Evolutionary conservation across 768 basidiomycete genomes (phyloP).

Genomic region (Panaeolus papilionaceus): DNA sequence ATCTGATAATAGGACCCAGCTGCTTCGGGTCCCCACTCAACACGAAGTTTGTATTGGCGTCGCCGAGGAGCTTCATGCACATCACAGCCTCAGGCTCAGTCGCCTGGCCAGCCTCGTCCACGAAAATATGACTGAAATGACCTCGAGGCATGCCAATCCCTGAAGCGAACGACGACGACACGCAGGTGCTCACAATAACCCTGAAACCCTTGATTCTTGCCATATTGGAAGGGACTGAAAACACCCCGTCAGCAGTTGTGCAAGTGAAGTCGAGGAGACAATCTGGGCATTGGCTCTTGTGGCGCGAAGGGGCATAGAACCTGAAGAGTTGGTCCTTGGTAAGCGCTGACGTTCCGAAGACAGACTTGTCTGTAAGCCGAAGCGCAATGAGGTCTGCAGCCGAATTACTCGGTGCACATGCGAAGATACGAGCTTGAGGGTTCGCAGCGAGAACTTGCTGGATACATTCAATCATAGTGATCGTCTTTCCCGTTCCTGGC

Average conservation of each 20-base stretch:
- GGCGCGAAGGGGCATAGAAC: slow-evolving; percentile 56
- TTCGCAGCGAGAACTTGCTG: slow-evolving; percentile 54
- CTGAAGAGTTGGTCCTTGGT: slow-evolving; percentile 50
- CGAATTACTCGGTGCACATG: slow-evolving; percentile 73
- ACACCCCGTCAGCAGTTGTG: slow-evolving; percentile 45
- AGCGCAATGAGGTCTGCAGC: slow-evolving; percentile 65
- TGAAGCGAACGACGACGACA: slow-evolving; percentile 61
- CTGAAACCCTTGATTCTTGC: slow-evolving; percentile 47
- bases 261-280: slow-evolving; percentile 44
- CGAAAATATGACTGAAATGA: slow-evolving; percentile 70
- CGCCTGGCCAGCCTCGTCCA: slow-evolving; percentile 78
- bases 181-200: slow-evolving; percentile 68
- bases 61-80: slow-evolving; percentile 64
- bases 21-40: slow-evolving; percentile 77
- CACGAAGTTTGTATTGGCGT: slow-evolving; percentile 58
- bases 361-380: slow-evolving; percentile 35
- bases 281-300: slow-evolving; percentile 41
- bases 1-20: slow-evolving; percentile 72
- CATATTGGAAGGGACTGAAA: slow-evolving; percentile 48
- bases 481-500: slow-evolving; percentile 72
- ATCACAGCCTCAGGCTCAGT: slow-evolving; percentile 73
- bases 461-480: slow-evolving; percentile 69
- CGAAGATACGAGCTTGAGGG: slow-evolving; percentile 55
- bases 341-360: slow-evolving; percentile 30
- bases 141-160: slow-evolving; percentile 65